Evolutionary conservation across 179 eudicot genomes (phyloP), one percentile per base, ranked within the genome.

Genomic region (Actinidia chinensis): DNA sequence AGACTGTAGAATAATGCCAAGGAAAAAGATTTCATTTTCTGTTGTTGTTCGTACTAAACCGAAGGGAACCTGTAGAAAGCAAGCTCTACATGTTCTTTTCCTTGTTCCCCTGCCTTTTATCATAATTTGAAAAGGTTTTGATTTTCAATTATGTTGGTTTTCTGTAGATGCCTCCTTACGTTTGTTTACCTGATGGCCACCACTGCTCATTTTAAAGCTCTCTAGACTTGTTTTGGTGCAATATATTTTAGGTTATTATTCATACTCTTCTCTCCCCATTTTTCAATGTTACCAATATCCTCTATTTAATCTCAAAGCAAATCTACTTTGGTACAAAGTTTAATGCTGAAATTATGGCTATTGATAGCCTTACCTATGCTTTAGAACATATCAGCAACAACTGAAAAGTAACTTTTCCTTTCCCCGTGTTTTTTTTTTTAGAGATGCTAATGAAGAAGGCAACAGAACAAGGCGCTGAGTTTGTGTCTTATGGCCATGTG

Each of bases 131-230:
- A 70, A 23, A 36, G 43, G 14, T 76, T 42, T 28, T 11, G 51
- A 36, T 58, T 8, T 10, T 43, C 14, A 74, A 65, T 58, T 42
- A 8, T 40, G 65, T 14, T 79, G 69, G 20, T 79, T 60, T 84
- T 76, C 46, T 83, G 52, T 77, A 95, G 98, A 95, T 88, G 99
- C 94, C 93, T 95, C 54, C 76, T 93, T 43, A 54, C 55, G 86
- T 94, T 61, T 96, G 91, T 52, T 87, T 95, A 77, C 99, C 99
- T 83, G 89, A 93, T 83, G 99, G 99, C 78, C 99, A n/a, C 99
- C 65, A 95, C 99, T 8, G 99, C 99, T 1, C 99, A 94, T 81
- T 95, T 95, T 47, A 82, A 95, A 95, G 85, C 95, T 95, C 46
- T 87, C 99, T 56, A 93, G 79, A 52, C 97, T 95, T 82, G 89